Evolutionary conservation across 1,284 basidiomycete species (phyloP), one percentile per base, ranked within the genome.

Genomic region (Rhodotorula sp.): DNA sequence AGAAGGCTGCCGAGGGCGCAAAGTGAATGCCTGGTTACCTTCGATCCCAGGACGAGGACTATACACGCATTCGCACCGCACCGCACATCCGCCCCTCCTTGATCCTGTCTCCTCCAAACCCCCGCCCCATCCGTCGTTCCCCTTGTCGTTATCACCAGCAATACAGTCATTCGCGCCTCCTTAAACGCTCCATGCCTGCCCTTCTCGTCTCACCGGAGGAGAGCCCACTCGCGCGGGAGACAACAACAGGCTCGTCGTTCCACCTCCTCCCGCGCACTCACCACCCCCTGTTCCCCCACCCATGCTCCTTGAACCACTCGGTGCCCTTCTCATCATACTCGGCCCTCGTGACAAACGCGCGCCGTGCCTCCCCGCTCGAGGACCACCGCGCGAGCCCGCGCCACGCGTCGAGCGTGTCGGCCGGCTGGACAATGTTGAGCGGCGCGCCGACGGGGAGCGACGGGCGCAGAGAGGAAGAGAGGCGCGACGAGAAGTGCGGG

Each of bases 301-400:
- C 78, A 78, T 86, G 84, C 71, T 85, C 85, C 77, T 84, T 84
- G 76, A 86, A 80, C 80, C 83, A 86, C 81, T 98, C 95, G 3
- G 88, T 88, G 0, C 97, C 97, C 83, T 88, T 88, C 82, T 99
- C 97, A 7, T 94, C 89, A 76, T 97, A 99, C 79, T 97, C 92
- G 8, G 86, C 87, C 77, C 85, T 87, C 6, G 90, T 91, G 57
- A 87, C 81, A 50, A 91, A 85, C 3, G 88, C 85, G 32, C 81
- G 80, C 56, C 79, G 79, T 71, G 89, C 90, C 70, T 71, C 73
- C 6, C 44, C 34, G 53, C 61, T 66, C 7, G 41, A 19, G 5
- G 48, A 54, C 84, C 94, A 97, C 70, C 85, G 85, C 8, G 91
- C 91, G 92, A 97, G 97, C 10, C 96, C 96, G 60, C 86, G 85